Percentiles rank a stretch among this genome's conserved stretches.
Conservation (phyloP, 495 filamentous ascomycete species). For the Hypomontagnella monticulosa region DNA sequence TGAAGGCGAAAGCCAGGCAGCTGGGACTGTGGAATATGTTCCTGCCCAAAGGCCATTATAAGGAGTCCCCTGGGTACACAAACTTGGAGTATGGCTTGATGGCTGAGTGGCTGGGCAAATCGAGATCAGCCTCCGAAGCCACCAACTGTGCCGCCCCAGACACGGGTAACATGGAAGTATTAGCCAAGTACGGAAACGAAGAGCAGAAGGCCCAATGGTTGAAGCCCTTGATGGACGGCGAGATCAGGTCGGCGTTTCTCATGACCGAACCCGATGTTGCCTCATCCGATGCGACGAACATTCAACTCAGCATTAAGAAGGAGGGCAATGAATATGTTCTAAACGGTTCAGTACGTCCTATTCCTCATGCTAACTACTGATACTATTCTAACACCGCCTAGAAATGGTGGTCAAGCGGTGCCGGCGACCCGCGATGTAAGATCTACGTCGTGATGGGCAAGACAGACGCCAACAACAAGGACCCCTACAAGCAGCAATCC, state of each 20-base stretch:
- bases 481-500: slow-evolving; percentile 87
- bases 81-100: slow-evolving; percentile 95
- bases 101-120: slow-evolving; percentile 89
- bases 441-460: slow-evolving; percentile 95
- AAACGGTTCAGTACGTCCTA: slow-evolving; percentile 74
- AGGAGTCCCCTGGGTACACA: slow-evolving; percentile 87
- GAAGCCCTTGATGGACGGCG: slow-evolving; percentile 80
- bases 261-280: slow-evolving; percentile 93
- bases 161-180: slow-evolving; percentile 95
- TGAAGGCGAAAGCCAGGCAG: slow-evolving; percentile 84
- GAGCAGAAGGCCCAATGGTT: slow-evolving; percentile 91
- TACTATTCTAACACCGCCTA: slow-evolving; percentile 40
- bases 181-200: slow-evolving; percentile 92
- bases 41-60: slow-evolving; percentile 92
- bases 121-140: slow-evolving; percentile 80
- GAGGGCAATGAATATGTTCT: slow-evolving; percentile 86
- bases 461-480: slow-evolving; percentile 72
- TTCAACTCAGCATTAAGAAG: slow-evolving; percentile 78
- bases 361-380: not conserved
- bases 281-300: slow-evolving; percentile 88
- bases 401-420: slow-evolving; percentile 98
- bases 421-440: slow-evolving; percentile 88
- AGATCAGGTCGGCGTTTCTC: slow-evolving; percentile 88
- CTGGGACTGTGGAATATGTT: slow-evolving; percentile 99
- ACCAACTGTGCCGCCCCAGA: slow-evolving; percentile 92